These are phyloP conservation scores for Massarina eburnea DNA, from an alignment of 2,329 filamentous ascomycete genomes.

Conservation along the genomic window DNA sequence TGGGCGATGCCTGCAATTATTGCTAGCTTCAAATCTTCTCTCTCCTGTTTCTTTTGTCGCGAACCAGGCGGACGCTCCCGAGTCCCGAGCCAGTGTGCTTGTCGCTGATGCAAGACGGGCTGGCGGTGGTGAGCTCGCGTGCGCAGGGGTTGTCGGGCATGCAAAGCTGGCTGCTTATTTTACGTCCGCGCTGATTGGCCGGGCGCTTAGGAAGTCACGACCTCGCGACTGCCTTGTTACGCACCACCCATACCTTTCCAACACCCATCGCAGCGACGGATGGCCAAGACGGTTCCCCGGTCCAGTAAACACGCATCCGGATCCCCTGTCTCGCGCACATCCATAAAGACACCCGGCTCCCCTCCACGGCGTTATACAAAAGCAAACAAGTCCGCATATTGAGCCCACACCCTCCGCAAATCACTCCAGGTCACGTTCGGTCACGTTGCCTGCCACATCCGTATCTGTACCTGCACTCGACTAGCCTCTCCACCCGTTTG, in stretches of 20 bases:
- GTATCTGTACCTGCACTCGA: slow-evolving; percentile 13
- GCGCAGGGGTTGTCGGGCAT: not conserved
- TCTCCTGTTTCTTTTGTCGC: too few species aligned
- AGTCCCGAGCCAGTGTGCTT: not conserved
- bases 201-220: slow-evolving; percentile 4
- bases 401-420: slow-evolving; percentile 20
- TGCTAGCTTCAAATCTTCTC: too few species aligned
- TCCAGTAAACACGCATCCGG: slow-evolving; percentile 4
- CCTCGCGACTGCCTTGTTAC: slow-evolving; percentile 7
- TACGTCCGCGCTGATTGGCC: slow-evolving; percentile 13
- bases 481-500: slow-evolving; percentile 2
- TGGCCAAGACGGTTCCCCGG: slow-evolving; percentile 2
- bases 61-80: not conserved
- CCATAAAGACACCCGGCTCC: slow-evolving; percentile 20
- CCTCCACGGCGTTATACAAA: slow-evolving; percentile 14
- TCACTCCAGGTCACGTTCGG: slow-evolving; percentile 26
- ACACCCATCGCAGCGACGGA: slow-evolving; percentile 4
- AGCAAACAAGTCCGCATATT: slow-evolving; percentile 15
- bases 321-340: slow-evolving; percentile 11
- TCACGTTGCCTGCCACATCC: slow-evolving; percentile 25
- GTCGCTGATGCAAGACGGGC: not conserved
- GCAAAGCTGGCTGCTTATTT: slow-evolving; percentile 13
- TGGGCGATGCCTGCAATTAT: too few species aligned
- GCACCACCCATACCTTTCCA: slow-evolving; percentile 2
- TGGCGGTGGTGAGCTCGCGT: not conserved